These are phyloP conservation scores for Jamesozyma jinghongensis DNA, from an alignment of 805 yeast species.

Conservation along the genomic window DNA sequence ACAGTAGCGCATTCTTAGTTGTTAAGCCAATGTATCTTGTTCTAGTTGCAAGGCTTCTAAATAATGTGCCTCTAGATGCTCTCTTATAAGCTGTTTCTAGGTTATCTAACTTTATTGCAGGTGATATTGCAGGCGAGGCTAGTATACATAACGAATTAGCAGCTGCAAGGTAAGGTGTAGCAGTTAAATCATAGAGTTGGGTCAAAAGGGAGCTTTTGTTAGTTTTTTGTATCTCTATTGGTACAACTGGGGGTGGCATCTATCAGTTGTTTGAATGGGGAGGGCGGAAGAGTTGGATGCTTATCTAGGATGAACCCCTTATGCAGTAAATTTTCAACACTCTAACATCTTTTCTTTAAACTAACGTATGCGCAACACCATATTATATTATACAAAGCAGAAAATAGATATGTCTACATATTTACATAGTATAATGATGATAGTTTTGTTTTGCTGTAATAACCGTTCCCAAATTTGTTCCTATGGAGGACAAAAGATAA, in stretches of 20 bases:
- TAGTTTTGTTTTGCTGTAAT: too few species aligned
- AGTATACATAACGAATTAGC: slow-evolving; percentile 32
- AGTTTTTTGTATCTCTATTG: not conserved
- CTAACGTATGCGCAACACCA: too few species aligned
- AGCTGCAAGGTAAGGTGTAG: slow-evolving; percentile 43
- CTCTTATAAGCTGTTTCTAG: not conserved
- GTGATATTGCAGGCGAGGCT: slow-evolving; percentile 32
- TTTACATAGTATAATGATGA: too few species aligned
- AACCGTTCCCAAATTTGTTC: not conserved
- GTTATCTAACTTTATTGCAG: slow-evolving; percentile 12
- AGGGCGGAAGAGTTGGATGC: too few species aligned
- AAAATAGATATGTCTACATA: not conserved
- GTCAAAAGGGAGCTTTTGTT: not conserved
- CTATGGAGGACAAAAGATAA: not conserved
- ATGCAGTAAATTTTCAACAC: too few species aligned
- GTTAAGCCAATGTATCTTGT: slow-evolving; percentile 28
- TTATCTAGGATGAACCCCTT: too few species aligned
- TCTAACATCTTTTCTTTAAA: too few species aligned
- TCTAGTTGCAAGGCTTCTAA: not conserved
- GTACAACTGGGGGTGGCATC: too few species aligned
- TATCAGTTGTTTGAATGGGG: too few species aligned
- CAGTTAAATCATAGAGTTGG: slow-evolving; percentile 26
- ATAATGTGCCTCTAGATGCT: not conserved
- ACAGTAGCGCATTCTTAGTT: slow-evolving; percentile 37
- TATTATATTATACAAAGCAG: not conserved